phyloP scores from a whole-genome alignment of 176 grass and related monocot species.

The Aechmea fasciata region DNA sequence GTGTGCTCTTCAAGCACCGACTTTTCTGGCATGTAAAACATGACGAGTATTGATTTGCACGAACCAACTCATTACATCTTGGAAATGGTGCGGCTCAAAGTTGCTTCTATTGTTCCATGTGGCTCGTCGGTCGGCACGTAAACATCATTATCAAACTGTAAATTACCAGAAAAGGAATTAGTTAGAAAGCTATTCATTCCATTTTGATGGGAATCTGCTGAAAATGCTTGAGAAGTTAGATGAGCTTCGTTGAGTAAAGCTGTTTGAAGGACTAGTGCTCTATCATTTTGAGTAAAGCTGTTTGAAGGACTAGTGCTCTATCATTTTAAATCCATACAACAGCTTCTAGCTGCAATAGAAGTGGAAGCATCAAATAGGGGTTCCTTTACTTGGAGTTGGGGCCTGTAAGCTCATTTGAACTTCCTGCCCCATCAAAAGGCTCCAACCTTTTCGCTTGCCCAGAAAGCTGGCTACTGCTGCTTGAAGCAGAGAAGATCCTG shows the following conservation, averaged over 20 bases:
- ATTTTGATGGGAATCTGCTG: neutral
- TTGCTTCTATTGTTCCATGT: conserved; percentile 93
- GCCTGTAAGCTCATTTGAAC: neutral
- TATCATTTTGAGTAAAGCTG: too few relatives aligned
- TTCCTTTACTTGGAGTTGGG: too few relatives aligned
- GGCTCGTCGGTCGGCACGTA: conserved; percentile 87
- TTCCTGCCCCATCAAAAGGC: neutral
- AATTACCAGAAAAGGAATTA: neutral
- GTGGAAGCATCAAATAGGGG: too few relatives aligned
- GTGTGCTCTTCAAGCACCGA: too few relatives aligned
- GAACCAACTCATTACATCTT: conserved; percentile 37
- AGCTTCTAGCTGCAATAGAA: too few relatives aligned
- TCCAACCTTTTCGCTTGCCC: neutral
- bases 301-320: neutral
- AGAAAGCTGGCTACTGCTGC: neutral
- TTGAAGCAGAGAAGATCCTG: too few relatives aligned
- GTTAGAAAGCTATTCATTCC: conserved; percentile 4
- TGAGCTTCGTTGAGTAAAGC: neutral
- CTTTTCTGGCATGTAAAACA: too few relatives aligned
- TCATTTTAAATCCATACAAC: too few relatives aligned
- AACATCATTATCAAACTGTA: conserved; percentile 88
- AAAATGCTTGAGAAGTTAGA: neutral
- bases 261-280: neutral
- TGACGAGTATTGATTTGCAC: too few relatives aligned
- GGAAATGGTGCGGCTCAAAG: conserved; percentile 48